Evolutionary conservation across 768 basidiomycete genomes (phyloP), one percentile per base, ranked within the genome.

Genomic region (Calocybe indica): DNA sequence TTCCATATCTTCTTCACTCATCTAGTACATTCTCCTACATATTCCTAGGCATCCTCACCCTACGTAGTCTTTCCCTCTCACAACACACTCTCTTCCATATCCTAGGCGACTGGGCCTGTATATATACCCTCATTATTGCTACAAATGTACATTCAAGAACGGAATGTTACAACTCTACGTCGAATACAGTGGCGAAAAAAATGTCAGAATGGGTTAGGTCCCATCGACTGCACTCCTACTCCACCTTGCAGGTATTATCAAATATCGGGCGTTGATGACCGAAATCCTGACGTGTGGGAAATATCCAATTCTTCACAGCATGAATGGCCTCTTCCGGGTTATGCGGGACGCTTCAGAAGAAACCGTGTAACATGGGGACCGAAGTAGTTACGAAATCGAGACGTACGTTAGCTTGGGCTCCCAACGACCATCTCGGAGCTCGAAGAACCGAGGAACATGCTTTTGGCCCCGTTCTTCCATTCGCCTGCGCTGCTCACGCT

Each of bases 401-500:
- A 73, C 85, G 51, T 60, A 88, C 87, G 65, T 69, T 54, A 97
- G 67, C 61, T 83, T 89, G 2, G 93, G 91, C 51, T 77, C 70
- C 87, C 91, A 97, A 56, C 82, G 80, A 5, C 90, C 90, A 50
- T 88, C 80, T 46, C 61, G 64, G 56, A 78, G 67, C 62, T 81
- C 77, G 66, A 99, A 99, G 71, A 85, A 98, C 55, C 85, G 74
- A 40, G 89, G 80, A n/a, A 75, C 68, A 56, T 88, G 83, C 43
- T 67, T 68, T 53, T 79, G 72, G 5, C 88, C 89, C 13, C 63
- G 77, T 58, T 87, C 88, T 49, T 94, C 93, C 51, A 87, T 73
- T 61, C 70, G 68, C 59, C 75, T 80, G 35, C 90, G 81, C 47
- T 77, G 65, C 56, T 96, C 92, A 41, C 96, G 76, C 67, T 98